Percentiles rank a stretch among this genome's conserved stretches.
These are phyloP conservation scores for Suhomyces bokatorum DNA, from an alignment of 1,139 yeast genomes.

Conservation along the genomic window DNA sequence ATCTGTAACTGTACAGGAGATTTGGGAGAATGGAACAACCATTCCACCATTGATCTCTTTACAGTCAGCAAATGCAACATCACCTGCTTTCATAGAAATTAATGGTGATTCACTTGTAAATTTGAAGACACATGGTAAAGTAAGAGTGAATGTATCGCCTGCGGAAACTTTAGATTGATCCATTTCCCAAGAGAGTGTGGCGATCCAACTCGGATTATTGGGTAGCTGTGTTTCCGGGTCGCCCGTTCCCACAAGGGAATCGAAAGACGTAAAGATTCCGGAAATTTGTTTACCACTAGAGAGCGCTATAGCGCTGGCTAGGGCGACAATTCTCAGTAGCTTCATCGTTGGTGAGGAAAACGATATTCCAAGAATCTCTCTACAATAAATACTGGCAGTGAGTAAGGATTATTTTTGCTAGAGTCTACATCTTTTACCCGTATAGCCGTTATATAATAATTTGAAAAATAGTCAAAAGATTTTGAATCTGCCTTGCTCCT, in stretches of 20 bases:
- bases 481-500: too few relatives aligned
- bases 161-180: slow-evolving; percentile 20
- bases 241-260: slow-evolving; percentile 8
- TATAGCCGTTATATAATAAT: neutral
- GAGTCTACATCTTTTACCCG: neutral
- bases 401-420: neutral
- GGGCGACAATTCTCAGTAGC: slow-evolving; percentile 1
- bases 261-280: slow-evolving; percentile 23
- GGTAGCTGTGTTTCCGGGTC: slow-evolving; percentile 5
- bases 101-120: slow-evolving; percentile 23
- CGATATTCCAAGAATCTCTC: neutral
- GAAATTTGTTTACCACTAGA: slow-evolving; percentile 13
- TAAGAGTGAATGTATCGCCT: slow-evolving; percentile 36
- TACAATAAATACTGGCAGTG: neutral
- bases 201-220: slow-evolving; percentile 26
- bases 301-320: slow-evolving; percentile 6
- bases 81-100: slow-evolving; percentile 21
- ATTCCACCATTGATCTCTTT: slow-evolving; percentile 24
- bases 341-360: slow-evolving; percentile 1
- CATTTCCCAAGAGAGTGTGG: slow-evolving; percentile 28
- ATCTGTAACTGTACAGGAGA: slow-evolving; percentile 26
- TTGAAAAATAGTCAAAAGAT: neutral
- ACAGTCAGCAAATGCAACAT: slow-evolving; percentile 30
- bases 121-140: slow-evolving; percentile 34
- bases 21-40: slow-evolving; percentile 23